Percentiles rank a stretch among this genome's conserved stretches.
Conservation (phyloP, 2,329 filamentous ascomycete species). For the Nemania abortiva region DNA sequence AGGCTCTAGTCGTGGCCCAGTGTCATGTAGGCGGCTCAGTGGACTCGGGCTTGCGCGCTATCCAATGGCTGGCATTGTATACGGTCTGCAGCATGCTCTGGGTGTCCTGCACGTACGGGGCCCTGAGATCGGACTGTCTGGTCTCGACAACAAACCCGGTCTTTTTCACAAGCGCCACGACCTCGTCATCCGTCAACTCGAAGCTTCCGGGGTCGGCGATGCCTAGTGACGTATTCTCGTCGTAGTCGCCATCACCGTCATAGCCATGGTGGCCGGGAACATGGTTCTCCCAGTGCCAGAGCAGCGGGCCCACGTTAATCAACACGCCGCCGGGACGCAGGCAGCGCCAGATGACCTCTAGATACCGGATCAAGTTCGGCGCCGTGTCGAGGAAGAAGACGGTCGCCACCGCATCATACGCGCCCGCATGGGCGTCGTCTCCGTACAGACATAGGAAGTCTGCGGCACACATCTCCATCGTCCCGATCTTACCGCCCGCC, state of each 20-base stretch:
- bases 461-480: constrained; percentile 92
- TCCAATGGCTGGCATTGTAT: constrained; percentile 86
- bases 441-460: constrained; percentile 93
- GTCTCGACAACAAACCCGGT: constrained; percentile 82
- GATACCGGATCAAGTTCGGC: constrained; percentile 89
- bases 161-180: constrained; percentile 77
- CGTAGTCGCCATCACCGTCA: constrained; percentile 63
- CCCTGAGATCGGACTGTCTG: constrained; percentile 69
- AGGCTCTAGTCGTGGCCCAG: background rate
- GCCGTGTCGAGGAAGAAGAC: constrained; percentile 99
- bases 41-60: constrained; percentile 76
- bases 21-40: background rate
- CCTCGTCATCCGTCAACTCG: constrained; percentile 90
- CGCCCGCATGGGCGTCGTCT: constrained; percentile 67
- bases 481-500: constrained; percentile 58
- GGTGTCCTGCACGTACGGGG: constrained; percentile 88
- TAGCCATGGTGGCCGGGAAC: constrained; percentile 68
- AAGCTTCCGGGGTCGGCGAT: constrained; percentile 92
- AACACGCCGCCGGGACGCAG: constrained; percentile 82
- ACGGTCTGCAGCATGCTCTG: constrained; percentile 87
- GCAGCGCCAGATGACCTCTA: constrained; percentile 84
- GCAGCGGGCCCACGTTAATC: constrained; percentile 88
- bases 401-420: constrained; percentile 85
- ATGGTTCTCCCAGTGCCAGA: constrained; percentile 95
- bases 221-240: constrained; percentile 65